Evolutionary conservation across 768 basidiomycete genomes (phyloP).

Genomic region (Kwoniella shandongensis): DNA sequence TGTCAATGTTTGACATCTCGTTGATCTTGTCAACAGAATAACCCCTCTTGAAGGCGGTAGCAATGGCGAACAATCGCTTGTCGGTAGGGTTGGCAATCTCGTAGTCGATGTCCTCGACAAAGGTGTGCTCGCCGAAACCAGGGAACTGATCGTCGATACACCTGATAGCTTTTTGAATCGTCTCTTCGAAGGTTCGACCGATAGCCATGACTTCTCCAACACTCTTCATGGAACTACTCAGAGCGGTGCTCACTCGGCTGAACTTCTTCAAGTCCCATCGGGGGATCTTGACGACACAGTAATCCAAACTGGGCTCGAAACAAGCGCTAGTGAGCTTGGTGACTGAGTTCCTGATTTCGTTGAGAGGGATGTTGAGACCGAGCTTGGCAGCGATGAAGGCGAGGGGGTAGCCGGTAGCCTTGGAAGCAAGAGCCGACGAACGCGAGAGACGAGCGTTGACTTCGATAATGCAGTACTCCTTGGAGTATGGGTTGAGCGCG

Average conservation of each 20-base stretch:
- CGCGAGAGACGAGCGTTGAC: slow-evolving; percentile 97
- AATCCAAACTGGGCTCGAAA: slow-evolving; percentile 97
- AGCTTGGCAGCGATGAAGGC: slow-evolving; percentile 98
- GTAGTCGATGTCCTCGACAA: slow-evolving; percentile 85
- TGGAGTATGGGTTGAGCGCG: slow-evolving; percentile 89
- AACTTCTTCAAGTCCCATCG: slow-evolving; percentile 99
- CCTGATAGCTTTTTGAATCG: slow-evolving; percentile 95
- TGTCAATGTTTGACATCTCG: slow-evolving; percentile 97
- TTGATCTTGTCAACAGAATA: slow-evolving; percentile 95
- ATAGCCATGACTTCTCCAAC: slow-evolving; percentile 99
- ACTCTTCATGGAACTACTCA: slow-evolving; percentile 97
- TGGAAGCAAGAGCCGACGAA: slow-evolving; percentile 95
- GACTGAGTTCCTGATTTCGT: slow-evolving; percentile 96
- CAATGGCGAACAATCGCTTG: slow-evolving; percentile 94
- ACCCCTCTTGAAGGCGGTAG: slow-evolving; percentile 85
- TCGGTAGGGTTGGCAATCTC: slow-evolving; percentile 94
- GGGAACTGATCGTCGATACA: slow-evolving; percentile 93
- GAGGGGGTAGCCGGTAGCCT: slow-evolving; percentile 96
- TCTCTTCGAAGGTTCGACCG: slow-evolving; percentile 96
- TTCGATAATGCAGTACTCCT: slow-evolving; percentile 99
- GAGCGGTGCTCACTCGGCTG: slow-evolving; percentile 79
- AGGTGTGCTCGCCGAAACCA: slow-evolving; percentile 73
- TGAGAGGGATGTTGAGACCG: slow-evolving; percentile 92
- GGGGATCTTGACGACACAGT: slow-evolving; percentile 96
- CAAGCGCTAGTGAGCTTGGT: slow-evolving; percentile 95